A percentile compares a stretch with the other conserved stretches of the same genome.
These are phyloP conservation scores for grape (Vitis vinifera) DNA, from an alignment of 164 flowering plant species.

Conservation along the genomic window ASM3070453v1 NC_081811.1:25377001-25377500, in stretches of 20 bases:
- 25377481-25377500: conserved; percentile 51
- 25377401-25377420: background rate
- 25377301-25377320: conserved; percentile 1
- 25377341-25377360: background rate
- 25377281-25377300: background rate
- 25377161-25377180: conserved; percentile 17
- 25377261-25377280: background rate
- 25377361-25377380: background rate
- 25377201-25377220: conserved; percentile 5
- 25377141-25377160: conserved; percentile 2
- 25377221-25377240: conserved; percentile 12
- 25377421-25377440: conserved; percentile 19
- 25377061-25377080: background rate
- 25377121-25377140: too few species aligned
- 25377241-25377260: conserved; percentile 15
- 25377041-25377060: background rate
- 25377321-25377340: conserved; percentile 1
- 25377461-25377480: conserved; percentile 63
- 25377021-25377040: background rate
- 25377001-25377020: background rate
- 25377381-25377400: background rate
- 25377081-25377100: background rate
- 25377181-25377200: conserved; percentile 6
- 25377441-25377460: conserved; percentile 52
- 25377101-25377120: background rate